A percentile compares a stretch with the other conserved stretches of the same genome.
Evolutionary conservation across 73 alveolate species (phyloP).

Genomic region (Blepharisma stoltei): DNA sequence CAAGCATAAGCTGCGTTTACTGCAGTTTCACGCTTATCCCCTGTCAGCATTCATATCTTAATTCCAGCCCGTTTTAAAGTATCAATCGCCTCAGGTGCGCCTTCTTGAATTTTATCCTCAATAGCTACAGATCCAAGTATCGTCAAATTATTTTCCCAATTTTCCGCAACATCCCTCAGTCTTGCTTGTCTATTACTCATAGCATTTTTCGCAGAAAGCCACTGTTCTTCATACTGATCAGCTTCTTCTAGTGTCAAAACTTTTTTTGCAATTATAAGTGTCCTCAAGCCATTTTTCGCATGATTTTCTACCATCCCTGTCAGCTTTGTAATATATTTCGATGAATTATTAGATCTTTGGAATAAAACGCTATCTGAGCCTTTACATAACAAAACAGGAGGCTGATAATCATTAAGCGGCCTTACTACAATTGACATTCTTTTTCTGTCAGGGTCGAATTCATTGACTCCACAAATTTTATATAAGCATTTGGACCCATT

Average conservation of each 20-base stretch:
- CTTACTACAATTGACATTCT: conserved; percentile 82
- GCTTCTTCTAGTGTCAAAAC: conserved; percentile 53
- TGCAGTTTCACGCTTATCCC: conserved; percentile 44
- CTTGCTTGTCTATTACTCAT: conserved; percentile 1
- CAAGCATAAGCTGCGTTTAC: conserved; percentile 35
- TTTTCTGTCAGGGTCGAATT: conserved; percentile 80
- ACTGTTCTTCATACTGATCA: conserved; percentile 40
- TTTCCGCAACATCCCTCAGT: conserved; percentile 38
- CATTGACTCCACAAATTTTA: conserved; percentile 66
- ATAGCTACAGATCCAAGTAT: conserved; percentile 56
- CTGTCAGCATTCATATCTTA: conserved; percentile 30
- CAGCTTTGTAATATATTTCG: background rate
- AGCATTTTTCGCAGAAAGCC: conserved; percentile 2
- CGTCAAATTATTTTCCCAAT: conserved; percentile 40
- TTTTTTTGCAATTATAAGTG: conserved; percentile 76
- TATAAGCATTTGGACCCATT: conserved; percentile 36
- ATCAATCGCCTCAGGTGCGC: conserved; percentile 74
- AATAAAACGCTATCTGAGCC: conserved; percentile 71
- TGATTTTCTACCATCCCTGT: conserved; percentile 30
- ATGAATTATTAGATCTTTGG: background rate
- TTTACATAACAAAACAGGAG: conserved; percentile 44
- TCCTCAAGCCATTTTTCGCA: conserved; percentile 66
- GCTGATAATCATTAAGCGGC: conserved; percentile 16
- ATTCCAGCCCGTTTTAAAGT: conserved; percentile 48
- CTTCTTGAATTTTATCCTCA: conserved; percentile 64